phyloP scores from a whole-genome alignment of 306 rosid genomes.

The Hippophae tibetana region DNA sequence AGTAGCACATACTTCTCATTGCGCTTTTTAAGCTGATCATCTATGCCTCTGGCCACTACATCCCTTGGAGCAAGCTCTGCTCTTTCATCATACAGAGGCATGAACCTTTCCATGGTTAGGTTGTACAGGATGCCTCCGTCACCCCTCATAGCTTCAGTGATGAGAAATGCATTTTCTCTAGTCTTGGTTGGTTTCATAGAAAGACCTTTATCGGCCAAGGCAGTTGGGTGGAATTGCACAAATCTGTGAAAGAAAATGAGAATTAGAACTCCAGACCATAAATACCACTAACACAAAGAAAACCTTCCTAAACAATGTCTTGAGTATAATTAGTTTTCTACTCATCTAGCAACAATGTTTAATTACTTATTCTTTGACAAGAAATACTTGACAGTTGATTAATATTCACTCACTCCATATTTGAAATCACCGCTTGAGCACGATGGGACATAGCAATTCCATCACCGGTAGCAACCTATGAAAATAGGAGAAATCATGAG shows the following conservation, averaged over 20 bases:
- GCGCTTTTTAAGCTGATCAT: slow-evolving; percentile 82
- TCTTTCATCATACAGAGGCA: slow-evolving; percentile 83
- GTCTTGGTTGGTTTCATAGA: slow-evolving; percentile 45
- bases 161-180: slow-evolving; percentile 74
- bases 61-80: slow-evolving; percentile 97
- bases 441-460: slow-evolving; percentile 96
- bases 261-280: slow-evolving; percentile 1
- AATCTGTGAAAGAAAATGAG: slow-evolving; percentile 40
- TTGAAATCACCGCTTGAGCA: slow-evolving; percentile 90
- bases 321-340: background rate
- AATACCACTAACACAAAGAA: too few species aligned
- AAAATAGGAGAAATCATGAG: slow-evolving; percentile 7
- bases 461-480: slow-evolving; percentile 90
- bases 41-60: slow-evolving; percentile 93
- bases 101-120: slow-evolving; percentile 78
- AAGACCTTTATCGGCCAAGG: slow-evolving; percentile 91
- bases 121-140: slow-evolving; percentile 88
- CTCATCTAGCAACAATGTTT: background rate
- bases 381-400: slow-evolving; percentile 7
- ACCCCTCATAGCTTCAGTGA: slow-evolving; percentile 86
- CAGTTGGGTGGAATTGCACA: slow-evolving; percentile 95
- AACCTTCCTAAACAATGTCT: too few species aligned
- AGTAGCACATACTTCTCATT: slow-evolving; percentile 71
- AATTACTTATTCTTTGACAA: slow-evolving; percentile 5
- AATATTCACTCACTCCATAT: slow-evolving; percentile 81